These are phyloP conservation scores for Solanum virginianum DNA, from an alignment of 257 asterid genomes.

Conservation along the genomic window DNA sequence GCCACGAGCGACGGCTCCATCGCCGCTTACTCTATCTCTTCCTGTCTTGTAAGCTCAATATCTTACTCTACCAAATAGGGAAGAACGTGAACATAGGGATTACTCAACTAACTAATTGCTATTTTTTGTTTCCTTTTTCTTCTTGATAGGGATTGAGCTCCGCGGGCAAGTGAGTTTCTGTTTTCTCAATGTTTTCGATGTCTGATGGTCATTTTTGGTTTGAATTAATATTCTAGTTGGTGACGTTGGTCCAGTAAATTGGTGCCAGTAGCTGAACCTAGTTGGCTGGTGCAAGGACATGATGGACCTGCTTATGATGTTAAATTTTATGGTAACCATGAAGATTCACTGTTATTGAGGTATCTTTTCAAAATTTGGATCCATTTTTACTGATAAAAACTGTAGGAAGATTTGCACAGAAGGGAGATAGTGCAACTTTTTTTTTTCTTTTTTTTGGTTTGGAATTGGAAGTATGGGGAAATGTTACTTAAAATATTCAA, in stretches of 20 bases:
- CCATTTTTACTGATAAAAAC: not conserved
- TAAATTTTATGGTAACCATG: constrained; percentile 42
- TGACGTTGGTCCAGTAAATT: constrained; percentile 38
- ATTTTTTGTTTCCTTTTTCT: not conserved
- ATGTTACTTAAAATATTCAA: not conserved
- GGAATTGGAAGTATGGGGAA: not conserved
- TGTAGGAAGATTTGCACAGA: not conserved
- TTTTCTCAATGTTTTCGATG: constrained; percentile 25
- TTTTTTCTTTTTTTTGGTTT: not conserved
- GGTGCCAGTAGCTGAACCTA: constrained; percentile 47
- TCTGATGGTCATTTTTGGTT: constrained; percentile 32
- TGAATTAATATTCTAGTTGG: not conserved
- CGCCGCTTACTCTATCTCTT: constrained; percentile 60
- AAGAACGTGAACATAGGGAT: not conserved
- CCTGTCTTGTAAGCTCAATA: constrained; percentile 45
- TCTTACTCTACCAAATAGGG: not conserved
- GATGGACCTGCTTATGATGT: constrained; percentile 97
- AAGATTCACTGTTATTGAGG: constrained; percentile 78
- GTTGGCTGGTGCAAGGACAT: constrained; percentile 60
- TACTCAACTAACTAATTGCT: not conserved
- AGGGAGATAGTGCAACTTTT: not conserved
- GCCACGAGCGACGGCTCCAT: constrained; percentile 84
- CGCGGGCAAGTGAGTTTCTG: not conserved
- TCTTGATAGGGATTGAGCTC: not conserved
- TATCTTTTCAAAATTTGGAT: constrained; percentile 2